Conservation (phyloP, 129 eudicot species). For the Helianthus annuus region DNA sequence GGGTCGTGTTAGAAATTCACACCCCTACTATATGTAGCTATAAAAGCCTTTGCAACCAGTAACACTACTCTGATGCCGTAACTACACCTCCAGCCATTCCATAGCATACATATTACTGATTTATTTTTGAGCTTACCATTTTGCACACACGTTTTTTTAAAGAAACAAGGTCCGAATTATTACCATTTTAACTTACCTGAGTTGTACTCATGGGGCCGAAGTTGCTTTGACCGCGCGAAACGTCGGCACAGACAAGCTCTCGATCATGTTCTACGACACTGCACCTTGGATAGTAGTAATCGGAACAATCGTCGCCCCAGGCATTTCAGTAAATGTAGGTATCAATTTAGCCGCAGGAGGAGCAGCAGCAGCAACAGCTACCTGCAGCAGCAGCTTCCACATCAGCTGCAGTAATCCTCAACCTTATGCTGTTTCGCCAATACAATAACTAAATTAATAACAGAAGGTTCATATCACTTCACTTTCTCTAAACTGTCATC, state of each 20-base stretch:
- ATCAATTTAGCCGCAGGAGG: conserved; percentile 38
- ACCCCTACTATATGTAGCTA: too few species aligned
- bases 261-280: conserved; percentile 80
- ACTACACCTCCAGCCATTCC: too few species aligned
- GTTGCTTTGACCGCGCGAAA: conserved; percentile 88
- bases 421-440: too few species aligned
- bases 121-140: too few species aligned
- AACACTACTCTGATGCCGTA: conserved; percentile 10
- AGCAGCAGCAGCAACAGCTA: conserved; percentile 11
- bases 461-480: too few species aligned
- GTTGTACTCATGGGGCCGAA: too few species aligned
- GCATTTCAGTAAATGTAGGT: conserved; percentile 51
- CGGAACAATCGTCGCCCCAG: conserved; percentile 77
- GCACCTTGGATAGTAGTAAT: conserved; percentile 88
- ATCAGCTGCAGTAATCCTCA: conserved; percentile 82
- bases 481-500: too few species aligned
- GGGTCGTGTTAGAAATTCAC: too few species aligned
- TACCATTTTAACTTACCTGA: conserved; percentile 53
- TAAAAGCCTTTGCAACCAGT: conserved; percentile 64
- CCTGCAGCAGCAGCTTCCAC: conserved; percentile 95
- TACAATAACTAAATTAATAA: too few species aligned
- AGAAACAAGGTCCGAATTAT: neutral
- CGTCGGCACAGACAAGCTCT: conserved; percentile 88
- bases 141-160: neutral
- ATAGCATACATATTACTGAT: too few species aligned